Conservation (phyloP, 768 basidiomycete species). For the Paxillus involutus region DNA sequence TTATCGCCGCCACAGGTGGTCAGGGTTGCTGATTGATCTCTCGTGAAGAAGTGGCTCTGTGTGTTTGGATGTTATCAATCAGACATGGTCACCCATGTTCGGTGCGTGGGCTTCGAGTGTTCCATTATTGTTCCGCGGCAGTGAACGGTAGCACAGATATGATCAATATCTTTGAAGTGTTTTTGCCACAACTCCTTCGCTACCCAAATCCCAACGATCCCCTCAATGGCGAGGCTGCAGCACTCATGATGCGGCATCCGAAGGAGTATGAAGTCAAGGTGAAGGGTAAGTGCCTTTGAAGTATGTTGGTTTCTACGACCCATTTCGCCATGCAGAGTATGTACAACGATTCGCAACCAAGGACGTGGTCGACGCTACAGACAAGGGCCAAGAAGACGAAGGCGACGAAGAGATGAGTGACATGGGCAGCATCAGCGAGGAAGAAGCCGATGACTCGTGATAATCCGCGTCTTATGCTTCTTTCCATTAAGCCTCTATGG, state of each 20-base stretch:
- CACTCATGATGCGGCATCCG: constrained; percentile 94
- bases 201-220: constrained; percentile 99
- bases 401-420: constrained; percentile 89
- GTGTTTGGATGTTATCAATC: constrained; percentile 97
- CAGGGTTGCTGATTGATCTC: constrained; percentile 8
- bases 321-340: constrained; percentile 61
- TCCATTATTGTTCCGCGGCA: background rate
- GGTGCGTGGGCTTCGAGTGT: constrained; percentile 52
- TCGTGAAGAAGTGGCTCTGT: constrained; percentile 87
- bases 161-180: constrained; percentile 99
- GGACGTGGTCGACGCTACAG: constrained; percentile 80
- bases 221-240: constrained; percentile 96
- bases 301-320: background rate
- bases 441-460: constrained; percentile 46
- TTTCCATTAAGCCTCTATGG: background rate
- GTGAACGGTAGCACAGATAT: constrained; percentile 61
- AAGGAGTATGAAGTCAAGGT: constrained; percentile 95
- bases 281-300: constrained; percentile 56
- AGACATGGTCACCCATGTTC: constrained; percentile 99
- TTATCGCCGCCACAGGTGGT: constrained; percentile 3
- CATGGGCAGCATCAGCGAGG: constrained; percentile 78
- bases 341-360: constrained; percentile 94
- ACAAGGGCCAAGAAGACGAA: constrained; percentile 59
- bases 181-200: constrained; percentile 93
- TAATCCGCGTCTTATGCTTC: constrained; percentile 1